These are phyloP conservation scores for Saksenaea vasiformis DNA, from an alignment of 371 early-diverging fungal species.

Conservation along the genomic window DNA sequence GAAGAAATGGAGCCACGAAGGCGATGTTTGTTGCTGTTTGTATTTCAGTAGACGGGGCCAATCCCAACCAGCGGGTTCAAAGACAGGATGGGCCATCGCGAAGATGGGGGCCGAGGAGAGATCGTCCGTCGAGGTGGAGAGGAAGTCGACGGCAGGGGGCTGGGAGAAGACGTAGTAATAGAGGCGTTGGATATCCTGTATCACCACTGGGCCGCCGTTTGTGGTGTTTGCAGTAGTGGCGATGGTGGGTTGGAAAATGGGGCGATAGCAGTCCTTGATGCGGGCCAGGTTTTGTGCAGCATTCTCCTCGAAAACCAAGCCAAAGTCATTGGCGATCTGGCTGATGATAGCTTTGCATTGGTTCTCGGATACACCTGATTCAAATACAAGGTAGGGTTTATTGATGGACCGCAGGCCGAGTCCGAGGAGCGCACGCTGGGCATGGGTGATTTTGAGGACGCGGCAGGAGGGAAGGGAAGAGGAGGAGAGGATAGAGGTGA, in stretches of 20 bases:
- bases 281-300: constrained; percentile 35
- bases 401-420: constrained; percentile 27
- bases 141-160: neutral
- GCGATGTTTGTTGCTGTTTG: constrained; percentile 14
- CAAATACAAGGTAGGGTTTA: constrained; percentile 31
- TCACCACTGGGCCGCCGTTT: constrained; percentile 7
- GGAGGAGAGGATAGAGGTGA: constrained; percentile 25
- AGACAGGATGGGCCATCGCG: constrained; percentile 31
- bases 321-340: constrained; percentile 25
- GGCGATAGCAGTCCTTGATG: constrained; percentile 31
- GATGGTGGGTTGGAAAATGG: constrained; percentile 22
- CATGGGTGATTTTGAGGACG: constrained; percentile 10
- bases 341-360: constrained; percentile 18
- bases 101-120: constrained; percentile 16
- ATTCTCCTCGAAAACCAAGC: constrained; percentile 39
- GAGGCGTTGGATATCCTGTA: constrained; percentile 17
- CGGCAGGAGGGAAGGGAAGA: constrained; percentile 22
- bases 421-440: constrained; percentile 12
- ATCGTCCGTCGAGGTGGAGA: neutral
- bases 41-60: constrained; percentile 30
- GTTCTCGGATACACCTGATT: constrained; percentile 11
- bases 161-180: neutral
- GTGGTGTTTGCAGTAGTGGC: constrained; percentile 9
- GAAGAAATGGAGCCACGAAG: neutral
- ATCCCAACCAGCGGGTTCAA: constrained; percentile 42